Evolutionary conservation across 306 rosid genomes (phyloP).

Genomic region (Fagus sylvatica): DNA sequence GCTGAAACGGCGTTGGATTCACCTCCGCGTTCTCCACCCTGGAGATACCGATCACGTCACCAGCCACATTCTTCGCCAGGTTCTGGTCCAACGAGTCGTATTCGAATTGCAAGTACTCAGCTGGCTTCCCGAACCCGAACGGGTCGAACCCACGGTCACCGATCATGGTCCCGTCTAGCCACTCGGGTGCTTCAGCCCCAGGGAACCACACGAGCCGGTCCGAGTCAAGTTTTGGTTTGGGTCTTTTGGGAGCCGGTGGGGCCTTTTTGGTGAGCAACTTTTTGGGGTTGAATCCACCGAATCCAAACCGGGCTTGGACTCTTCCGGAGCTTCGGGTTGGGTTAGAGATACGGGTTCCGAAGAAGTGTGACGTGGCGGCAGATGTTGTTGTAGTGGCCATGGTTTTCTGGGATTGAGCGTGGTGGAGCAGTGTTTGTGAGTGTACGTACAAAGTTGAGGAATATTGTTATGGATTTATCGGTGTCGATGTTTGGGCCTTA

Average conservation of each 20-base stretch:
- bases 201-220: constrained; percentile 69
- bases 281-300: constrained; percentile 23
- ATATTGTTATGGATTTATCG: constrained; percentile 19
- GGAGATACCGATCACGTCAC: constrained; percentile 51
- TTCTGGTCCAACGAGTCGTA: constrained; percentile 80
- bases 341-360: constrained; percentile 43
- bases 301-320: constrained; percentile 46
- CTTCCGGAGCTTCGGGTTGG: constrained; percentile 22
- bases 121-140: constrained; percentile 60
- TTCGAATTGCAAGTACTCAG: constrained; percentile 71
- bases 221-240: background rate
- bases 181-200: constrained; percentile 53
- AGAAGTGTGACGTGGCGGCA: constrained; percentile 55
- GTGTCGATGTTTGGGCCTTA: constrained; percentile 33
- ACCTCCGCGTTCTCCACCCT: constrained; percentile 50
- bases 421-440: background rate
- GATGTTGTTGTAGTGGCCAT: constrained; percentile 45
- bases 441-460: constrained; percentile 19
- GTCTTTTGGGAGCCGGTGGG: constrained; percentile 40
- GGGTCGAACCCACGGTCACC: constrained; percentile 84
- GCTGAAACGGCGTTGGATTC: constrained; percentile 75
- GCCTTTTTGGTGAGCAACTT: background rate
- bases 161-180: constrained; percentile 68
- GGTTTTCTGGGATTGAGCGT: constrained; percentile 2
- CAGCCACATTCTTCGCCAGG: constrained; percentile 68